Conservation (phyloP, 2,329 filamentous ascomycete species). For the Penicillium sp. region DNA sequence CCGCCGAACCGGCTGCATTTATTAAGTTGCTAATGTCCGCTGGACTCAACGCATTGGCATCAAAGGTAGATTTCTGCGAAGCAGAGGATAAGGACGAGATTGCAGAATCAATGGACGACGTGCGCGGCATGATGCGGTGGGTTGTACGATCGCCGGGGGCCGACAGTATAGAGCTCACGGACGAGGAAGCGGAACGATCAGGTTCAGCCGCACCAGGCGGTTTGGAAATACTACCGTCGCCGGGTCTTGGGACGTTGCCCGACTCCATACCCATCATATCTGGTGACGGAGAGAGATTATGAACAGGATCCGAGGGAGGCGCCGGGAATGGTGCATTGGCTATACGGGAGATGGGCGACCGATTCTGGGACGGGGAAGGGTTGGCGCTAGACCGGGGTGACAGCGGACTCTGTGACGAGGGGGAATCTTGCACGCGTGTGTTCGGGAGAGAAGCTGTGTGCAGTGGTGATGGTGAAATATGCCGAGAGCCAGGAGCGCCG, state of each 20-base stretch:
- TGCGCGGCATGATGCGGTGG: conserved; percentile 59
- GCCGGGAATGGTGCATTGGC: conserved; percentile 33
- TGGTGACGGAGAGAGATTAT: conserved; percentile 18
- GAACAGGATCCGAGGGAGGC: conserved; percentile 24
- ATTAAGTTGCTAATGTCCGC: conserved; percentile 78
- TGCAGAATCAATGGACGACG: conserved; percentile 90
- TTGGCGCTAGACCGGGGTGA: conserved; percentile 27
- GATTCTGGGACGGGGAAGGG: conserved; percentile 22
- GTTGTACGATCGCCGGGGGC: conserved; percentile 30
- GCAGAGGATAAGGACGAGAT: conserved; percentile 71
- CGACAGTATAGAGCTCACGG: conserved; percentile 32
- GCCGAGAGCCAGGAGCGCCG: conserved; percentile 26
- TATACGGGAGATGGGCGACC: conserved; percentile 23
- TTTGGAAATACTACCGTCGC: conserved; percentile 27
- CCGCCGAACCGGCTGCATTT: conserved; percentile 79
- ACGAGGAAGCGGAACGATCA: conserved; percentile 31
- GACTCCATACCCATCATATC: conserved; percentile 18
- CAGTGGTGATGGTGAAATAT: conserved; percentile 32
- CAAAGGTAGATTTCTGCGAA: conserved; percentile 60
- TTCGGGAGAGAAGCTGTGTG: conserved; percentile 29
- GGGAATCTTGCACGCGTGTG: conserved; percentile 20
- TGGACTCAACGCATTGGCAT: conserved; percentile 56
- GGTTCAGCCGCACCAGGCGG: conserved; percentile 27
- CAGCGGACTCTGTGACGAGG: conserved; percentile 26
- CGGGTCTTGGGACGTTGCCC: conserved; percentile 23